Conservation (phyloP, 2,329 filamentous ascomycete genomes). For the Graphilbum fragrans region DNA sequence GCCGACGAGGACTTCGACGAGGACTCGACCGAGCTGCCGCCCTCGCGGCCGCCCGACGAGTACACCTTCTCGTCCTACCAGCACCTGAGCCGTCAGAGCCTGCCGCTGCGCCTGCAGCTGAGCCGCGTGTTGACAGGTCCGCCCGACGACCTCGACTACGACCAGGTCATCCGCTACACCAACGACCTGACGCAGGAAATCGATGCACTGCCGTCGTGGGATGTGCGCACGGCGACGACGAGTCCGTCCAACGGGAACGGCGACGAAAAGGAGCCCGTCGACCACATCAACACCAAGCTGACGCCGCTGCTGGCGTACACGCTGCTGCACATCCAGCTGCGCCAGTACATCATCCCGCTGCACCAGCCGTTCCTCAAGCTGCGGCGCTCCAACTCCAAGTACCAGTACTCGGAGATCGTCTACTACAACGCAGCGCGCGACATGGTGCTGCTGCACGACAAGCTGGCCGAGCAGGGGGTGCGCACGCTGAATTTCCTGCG, state of each 20-base stretch:
- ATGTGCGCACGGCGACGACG: slow-evolving; percentile 17
- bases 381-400: slow-evolving; percentile 46
- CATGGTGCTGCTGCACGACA: slow-evolving; percentile 49
- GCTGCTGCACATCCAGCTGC: slow-evolving; percentile 45
- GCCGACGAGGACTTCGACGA: slow-evolving; percentile 42
- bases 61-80: slow-evolving; percentile 50
- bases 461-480: slow-evolving; percentile 45
- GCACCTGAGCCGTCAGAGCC: slow-evolving; percentile 42
- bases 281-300: slow-evolving; percentile 24
- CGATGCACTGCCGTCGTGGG: slow-evolving; percentile 46
- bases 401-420: slow-evolving; percentile 50
- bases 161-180: slow-evolving; percentile 48
- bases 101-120: slow-evolving; percentile 43
- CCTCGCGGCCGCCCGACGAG: slow-evolving; percentile 35
- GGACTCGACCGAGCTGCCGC: slow-evolving; percentile 30
- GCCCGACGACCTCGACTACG: slow-evolving; percentile 43
- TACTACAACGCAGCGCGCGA: slow-evolving; percentile 52
- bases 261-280: slow-evolving; percentile 22
- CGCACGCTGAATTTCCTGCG: slow-evolving; percentile 47
- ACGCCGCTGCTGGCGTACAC: slow-evolving; percentile 48
- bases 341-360: slow-evolving; percentile 49
- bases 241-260: slow-evolving; percentile 14
- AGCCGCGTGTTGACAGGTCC: slow-evolving; percentile 43
- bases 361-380: slow-evolving; percentile 50
- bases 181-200: slow-evolving; percentile 50